Evolutionary conservation across 352 stramenopile genomes (phyloP).

Genomic region (Elongisporangium anandrum): DNA sequence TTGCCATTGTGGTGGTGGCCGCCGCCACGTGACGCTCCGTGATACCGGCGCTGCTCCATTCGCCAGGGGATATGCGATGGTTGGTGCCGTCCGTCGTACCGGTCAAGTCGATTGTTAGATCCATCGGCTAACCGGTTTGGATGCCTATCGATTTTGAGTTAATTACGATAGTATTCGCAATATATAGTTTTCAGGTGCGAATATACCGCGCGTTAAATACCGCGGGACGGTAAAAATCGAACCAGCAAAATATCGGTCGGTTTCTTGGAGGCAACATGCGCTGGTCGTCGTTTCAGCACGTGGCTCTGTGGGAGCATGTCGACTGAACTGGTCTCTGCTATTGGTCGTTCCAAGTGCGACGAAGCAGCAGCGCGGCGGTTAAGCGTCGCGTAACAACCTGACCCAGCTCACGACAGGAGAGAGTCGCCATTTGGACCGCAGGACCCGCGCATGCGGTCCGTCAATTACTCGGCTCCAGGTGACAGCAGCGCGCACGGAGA

Average conservation of each 20-base stretch:
- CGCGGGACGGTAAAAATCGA: neutral
- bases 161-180: neutral
- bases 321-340: neutral
- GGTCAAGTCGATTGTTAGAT: neutral
- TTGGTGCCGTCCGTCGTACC: neutral
- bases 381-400: neutral
- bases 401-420: neutral
- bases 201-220: neutral
- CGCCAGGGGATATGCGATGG: neutral
- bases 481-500: neutral
- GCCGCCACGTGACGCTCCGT: neutral
- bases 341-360: neutral
- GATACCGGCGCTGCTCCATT: neutral
- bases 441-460: neutral
- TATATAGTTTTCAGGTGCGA: neutral
- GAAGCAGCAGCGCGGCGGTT: neutral
- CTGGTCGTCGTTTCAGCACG: neutral
- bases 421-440: neutral
- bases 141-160: neutral
- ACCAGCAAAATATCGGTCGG: neutral
- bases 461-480: neutral
- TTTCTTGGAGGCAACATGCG: neutral
- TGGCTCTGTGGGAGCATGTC: neutral
- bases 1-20: neutral
- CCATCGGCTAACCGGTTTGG: neutral